Evolutionary conservation across 1,139 yeast genomes (phyloP).

Genomic region (Pichia sp.): DNA sequence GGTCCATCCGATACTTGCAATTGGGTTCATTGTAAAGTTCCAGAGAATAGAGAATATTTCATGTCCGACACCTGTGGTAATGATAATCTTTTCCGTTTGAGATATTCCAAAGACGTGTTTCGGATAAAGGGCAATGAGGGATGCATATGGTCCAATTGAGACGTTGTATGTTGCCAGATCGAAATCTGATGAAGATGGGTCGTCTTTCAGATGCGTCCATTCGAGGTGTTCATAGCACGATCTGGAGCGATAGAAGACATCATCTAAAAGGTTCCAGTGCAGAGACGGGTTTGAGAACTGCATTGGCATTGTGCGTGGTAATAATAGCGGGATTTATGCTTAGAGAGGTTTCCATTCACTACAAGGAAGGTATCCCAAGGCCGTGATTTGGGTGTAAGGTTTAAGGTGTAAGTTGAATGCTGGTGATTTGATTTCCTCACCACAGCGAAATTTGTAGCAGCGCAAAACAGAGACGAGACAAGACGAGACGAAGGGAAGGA

Average conservation of each 20-base stretch:
- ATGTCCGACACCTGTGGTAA: conserved; percentile 46
- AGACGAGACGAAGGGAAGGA: no score
- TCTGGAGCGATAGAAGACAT: conserved; percentile 48
- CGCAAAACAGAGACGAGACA: no score
- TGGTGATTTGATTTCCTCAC: no score
- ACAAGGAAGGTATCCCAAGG: no score
- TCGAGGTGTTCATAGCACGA: conserved; percentile 22
- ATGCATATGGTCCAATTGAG: conserved; percentile 37
- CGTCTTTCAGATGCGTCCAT: no score
- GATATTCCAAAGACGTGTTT: conserved; percentile 14
- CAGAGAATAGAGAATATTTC: conserved; percentile 33
- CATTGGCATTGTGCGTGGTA: conserved; percentile 17
- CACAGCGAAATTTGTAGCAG: no score
- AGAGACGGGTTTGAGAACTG: conserved; percentile 27
- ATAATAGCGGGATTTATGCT: no score
- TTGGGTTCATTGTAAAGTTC: conserved; percentile 45
- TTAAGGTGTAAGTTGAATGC: no score
- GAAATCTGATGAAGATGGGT: conserved; percentile 17
- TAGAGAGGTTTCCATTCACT: no score
- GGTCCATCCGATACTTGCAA: conserved; percentile 53
- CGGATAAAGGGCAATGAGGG: conserved; percentile 35
- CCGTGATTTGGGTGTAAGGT: no score
- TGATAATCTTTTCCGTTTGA: conserved; percentile 35
- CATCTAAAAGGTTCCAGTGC: conserved; percentile 57
- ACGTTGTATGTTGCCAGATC: conserved; percentile 28